Evolutionary conservation across 176 grass and related monocot species (phyloP).

Genomic region (Musa beccarii): DNA sequence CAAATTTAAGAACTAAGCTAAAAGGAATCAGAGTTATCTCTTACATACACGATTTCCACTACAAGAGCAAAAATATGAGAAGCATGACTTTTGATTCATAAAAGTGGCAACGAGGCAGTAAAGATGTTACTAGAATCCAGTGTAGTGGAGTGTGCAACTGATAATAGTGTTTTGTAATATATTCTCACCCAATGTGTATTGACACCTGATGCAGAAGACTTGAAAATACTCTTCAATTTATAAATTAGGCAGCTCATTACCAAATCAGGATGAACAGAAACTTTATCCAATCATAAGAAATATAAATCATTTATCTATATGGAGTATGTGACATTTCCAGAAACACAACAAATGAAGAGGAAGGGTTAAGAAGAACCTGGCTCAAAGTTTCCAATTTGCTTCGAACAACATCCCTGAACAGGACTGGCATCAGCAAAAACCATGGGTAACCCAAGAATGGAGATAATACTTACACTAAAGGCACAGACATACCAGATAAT

Average conservation of each 20-base stretch:
- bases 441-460: not conserved
- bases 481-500: conserved; percentile 72
- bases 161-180: no score
- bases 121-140: no score
- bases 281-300: not conserved
- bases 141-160: no score
- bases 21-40: no score
- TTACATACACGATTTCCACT: no score
- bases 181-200: no score
- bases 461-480: not conserved
- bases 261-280: not conserved
- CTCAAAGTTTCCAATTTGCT: conserved; percentile 86
- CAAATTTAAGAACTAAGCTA: no score
- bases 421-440: not conserved
- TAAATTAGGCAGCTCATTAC: not conserved
- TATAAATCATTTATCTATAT: conserved; percentile 1
- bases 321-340: not conserved
- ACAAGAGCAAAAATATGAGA: no score
- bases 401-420: conserved; percentile 72
- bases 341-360: not conserved
- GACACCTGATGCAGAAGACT: no score
- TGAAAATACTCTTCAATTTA: not conserved
- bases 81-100: no score
- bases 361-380: conserved; percentile 39
- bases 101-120: no score